A percentile compares a stretch with the other conserved stretches of the same genome.
Evolutionary conservation across 345 rosid species (phyloP).

Genomic region (Noccaea bulbosa): DNA sequence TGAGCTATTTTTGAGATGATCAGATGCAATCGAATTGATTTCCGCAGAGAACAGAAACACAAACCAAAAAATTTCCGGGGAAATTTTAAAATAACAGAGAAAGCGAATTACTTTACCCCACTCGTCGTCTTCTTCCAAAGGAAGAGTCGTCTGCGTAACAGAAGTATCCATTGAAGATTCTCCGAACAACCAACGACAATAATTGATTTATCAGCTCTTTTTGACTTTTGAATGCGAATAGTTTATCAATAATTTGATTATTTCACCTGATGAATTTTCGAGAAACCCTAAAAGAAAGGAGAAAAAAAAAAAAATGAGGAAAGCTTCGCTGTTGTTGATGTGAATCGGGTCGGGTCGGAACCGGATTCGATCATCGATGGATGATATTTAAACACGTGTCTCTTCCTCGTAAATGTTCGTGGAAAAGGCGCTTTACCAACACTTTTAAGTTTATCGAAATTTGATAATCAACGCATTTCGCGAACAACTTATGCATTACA

Average conservation of each 20-base stretch:
- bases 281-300: constrained; percentile 15
- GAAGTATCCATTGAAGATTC: constrained; percentile 77
- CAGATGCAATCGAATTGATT: constrained; percentile 13
- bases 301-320: not conserved
- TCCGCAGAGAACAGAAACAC: not conserved
- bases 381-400: constrained; percentile 8
- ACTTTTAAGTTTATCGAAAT: no score
- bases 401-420: not conserved
- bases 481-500: no score
- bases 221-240: constrained; percentile 29
- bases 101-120: constrained; percentile 62
- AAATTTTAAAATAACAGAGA: not conserved
- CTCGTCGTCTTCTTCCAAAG: constrained; percentile 69
- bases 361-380: constrained; percentile 26
- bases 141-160: constrained; percentile 51
- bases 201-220: constrained; percentile 8
- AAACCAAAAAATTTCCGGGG: not conserved
- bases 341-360: constrained; percentile 24
- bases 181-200: constrained; percentile 15
- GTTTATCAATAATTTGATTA: not conserved
- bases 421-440: not conserved
- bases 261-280: constrained; percentile 2
- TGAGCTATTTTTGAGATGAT: not conserved
- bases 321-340: not conserved
- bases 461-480: no score